These are phyloP conservation scores for Alliaria petiolata DNA, from an alignment of 345 rosid genomes.

Conservation along the genomic window DNA sequence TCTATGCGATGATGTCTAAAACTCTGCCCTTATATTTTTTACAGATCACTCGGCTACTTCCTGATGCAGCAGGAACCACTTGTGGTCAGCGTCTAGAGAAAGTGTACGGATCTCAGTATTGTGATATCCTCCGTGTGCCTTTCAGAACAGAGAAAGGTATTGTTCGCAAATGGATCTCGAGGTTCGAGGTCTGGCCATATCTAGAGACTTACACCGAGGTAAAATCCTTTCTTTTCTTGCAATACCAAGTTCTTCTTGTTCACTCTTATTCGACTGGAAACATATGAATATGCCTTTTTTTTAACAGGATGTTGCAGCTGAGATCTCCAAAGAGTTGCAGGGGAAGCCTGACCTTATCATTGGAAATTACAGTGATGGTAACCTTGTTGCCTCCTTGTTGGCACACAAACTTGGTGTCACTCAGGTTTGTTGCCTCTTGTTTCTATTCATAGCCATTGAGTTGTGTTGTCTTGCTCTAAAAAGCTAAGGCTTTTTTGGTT, in stretches of 20 bases:
- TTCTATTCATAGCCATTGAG: not conserved
- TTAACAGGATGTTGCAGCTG: slow-evolving; percentile 67
- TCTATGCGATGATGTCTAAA: not conserved
- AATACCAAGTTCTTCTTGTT: not conserved
- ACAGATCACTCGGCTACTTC: slow-evolving; percentile 78
- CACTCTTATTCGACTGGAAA: not conserved
- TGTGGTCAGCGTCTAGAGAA: slow-evolving; percentile 89
- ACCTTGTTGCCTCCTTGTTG: slow-evolving; percentile 79
- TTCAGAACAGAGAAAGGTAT: slow-evolving; percentile 69
- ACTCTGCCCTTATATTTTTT: not conserved
- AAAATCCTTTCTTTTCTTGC: not conserved
- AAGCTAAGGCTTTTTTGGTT: not conserved
- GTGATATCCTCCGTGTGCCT: slow-evolving; percentile 81
- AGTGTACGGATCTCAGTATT: slow-evolving; percentile 67
- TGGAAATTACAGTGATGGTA: slow-evolving; percentile 92
- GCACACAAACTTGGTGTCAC: slow-evolving; percentile 84
- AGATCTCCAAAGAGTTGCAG: slow-evolving; percentile 66
- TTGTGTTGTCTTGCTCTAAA: not conserved
- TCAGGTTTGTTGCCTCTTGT: slow-evolving; percentile 47
- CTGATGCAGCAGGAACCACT: slow-evolving; percentile 84
- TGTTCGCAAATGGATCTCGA: slow-evolving; percentile 79
- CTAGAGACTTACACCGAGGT: slow-evolving; percentile 84
- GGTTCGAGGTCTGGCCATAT: slow-evolving; percentile 95
- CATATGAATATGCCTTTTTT: not conserved
- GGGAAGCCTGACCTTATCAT: slow-evolving; percentile 86